Percentiles rank a stretch among this genome's conserved stretches.
phyloP scores from a whole-genome alignment of 106 monocot species.

The Acorus gramineus region DNA sequence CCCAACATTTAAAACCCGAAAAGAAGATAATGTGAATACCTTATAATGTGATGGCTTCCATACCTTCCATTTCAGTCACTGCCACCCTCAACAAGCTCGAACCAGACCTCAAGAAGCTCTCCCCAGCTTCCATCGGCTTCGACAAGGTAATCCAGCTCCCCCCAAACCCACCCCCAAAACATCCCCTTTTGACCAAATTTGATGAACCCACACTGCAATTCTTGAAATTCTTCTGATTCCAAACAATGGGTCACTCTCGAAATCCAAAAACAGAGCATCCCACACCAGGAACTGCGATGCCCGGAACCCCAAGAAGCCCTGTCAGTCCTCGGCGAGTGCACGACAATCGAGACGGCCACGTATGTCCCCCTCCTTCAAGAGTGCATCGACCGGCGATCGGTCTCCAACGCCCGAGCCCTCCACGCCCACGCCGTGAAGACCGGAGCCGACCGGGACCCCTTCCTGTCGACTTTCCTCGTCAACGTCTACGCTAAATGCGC shows the following conservation, averaged over 20 bases:
- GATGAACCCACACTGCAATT: no score
- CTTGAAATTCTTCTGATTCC: no score
- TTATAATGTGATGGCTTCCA: slow-evolving; percentile 21
- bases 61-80: slow-evolving; percentile 32
- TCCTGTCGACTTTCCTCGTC: slow-evolving; percentile 58
- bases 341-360: slow-evolving; percentile 17
- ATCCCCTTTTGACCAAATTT: no score
- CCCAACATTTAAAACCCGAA: no score
- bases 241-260: neutral
- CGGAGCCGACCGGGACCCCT: slow-evolving; percentile 34
- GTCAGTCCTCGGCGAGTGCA: slow-evolving; percentile 21
- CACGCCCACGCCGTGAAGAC: slow-evolving; percentile 71
- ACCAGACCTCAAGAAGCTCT: slow-evolving; percentile 25
- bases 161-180: no score
- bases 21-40: no score
- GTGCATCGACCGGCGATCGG: slow-evolving; percentile 36
- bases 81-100: slow-evolving; percentile 23
- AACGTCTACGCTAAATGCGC: slow-evolving; percentile 65
- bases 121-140: slow-evolving; percentile 2
- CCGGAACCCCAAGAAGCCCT: slow-evolving; percentile 22
- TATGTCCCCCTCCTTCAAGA: slow-evolving; percentile 60
- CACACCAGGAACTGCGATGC: no score
- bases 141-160: slow-evolving; percentile 23
- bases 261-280: slow-evolving; percentile 5
- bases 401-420: slow-evolving; percentile 23